Evolutionary conservation across 2,329 filamentous ascomycete species (phyloP).

Genomic region (Trematosphaeria pertusa): DNA sequence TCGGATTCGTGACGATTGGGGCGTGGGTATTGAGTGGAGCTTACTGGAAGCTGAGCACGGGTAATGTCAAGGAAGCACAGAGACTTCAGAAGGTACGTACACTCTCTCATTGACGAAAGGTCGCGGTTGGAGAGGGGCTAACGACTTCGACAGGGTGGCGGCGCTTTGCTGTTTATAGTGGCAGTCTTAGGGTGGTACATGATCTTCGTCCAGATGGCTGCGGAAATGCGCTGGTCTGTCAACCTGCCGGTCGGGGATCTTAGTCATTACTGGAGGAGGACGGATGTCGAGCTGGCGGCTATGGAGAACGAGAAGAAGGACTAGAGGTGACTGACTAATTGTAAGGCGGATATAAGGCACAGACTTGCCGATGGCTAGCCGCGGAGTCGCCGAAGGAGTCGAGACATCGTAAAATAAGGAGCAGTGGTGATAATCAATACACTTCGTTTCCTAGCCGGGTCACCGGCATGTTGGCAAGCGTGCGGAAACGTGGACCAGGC

Average conservation of each 20-base stretch:
- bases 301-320: slow-evolving; percentile 38
- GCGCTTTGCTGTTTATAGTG: slow-evolving; percentile 54
- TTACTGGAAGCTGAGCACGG: slow-evolving; percentile 57
- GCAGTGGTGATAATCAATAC: too few relatives aligned
- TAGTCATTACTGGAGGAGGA: slow-evolving; percentile 55
- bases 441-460: too few relatives aligned
- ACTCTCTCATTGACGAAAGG: too few relatives aligned
- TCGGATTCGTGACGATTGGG: slow-evolving; percentile 55
- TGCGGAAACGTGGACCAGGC: too few relatives aligned
- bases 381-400: too few relatives aligned
- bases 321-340: slow-evolving; percentile 5
- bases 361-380: too few relatives aligned
- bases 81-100: slow-evolving; percentile 55
- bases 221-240: slow-evolving; percentile 60
- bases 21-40: slow-evolving; percentile 57
- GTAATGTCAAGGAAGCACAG: slow-evolving; percentile 51
- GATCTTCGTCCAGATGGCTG: slow-evolving; percentile 61
- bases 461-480: too few relatives aligned
- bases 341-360: neutral
- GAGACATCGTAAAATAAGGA: too few relatives aligned
- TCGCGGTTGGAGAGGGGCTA: neutral
- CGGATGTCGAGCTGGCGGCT: slow-evolving; percentile 34
- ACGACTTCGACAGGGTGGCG: slow-evolving; percentile 36
- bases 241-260: slow-evolving; percentile 60
- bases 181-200: slow-evolving; percentile 61